These are phyloP conservation scores for Solanum infundibuliforme DNA, from an alignment of 257 asterid genomes.

Conservation along the genomic window DNA sequence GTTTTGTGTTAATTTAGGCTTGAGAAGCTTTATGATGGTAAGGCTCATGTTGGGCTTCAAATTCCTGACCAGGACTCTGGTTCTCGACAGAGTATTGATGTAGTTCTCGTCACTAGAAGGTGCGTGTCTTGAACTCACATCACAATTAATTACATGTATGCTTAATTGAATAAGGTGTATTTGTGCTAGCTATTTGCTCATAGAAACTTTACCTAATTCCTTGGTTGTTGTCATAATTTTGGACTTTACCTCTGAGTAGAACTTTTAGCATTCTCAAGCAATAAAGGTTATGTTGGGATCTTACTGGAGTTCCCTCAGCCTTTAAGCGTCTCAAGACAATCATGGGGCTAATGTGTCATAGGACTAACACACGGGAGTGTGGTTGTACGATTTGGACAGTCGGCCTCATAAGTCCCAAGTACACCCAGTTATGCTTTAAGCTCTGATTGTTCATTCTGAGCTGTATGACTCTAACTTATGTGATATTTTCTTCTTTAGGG, in stretches of 20 bases:
- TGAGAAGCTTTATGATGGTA: conserved; percentile 58
- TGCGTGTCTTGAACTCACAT: not conserved
- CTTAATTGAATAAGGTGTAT: not conserved
- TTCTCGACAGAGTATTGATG: conserved; percentile 57
- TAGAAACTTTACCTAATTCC: not conserved
- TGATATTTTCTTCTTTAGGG: not conserved
- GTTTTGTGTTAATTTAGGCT: conserved; percentile 21
- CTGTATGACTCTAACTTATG: not conserved
- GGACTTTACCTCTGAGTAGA: not conserved
- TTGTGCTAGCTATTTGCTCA: not conserved
- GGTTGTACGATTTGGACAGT: not conserved
- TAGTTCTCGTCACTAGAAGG: conserved; percentile 58
- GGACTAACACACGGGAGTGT: not conserved
- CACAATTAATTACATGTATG: not conserved
- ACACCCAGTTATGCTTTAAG: not conserved
- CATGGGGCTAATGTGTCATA: not conserved
- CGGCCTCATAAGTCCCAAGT: not conserved
- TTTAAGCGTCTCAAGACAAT: not conserved
- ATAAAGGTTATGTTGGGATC: not conserved
- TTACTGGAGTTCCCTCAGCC: not conserved
- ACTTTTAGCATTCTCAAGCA: not conserved
- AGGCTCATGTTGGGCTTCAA: conserved; percentile 56
- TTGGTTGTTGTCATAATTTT: not conserved
- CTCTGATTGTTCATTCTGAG: not conserved
- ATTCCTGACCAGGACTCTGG: conserved; percentile 78